A percentile compares a stretch with the other conserved stretches of the same genome.
These are phyloP conservation scores for Phanerochaete carnosa DNA, from an alignment of 768 basidiomycete species.

Conservation along the genomic window DNA sequence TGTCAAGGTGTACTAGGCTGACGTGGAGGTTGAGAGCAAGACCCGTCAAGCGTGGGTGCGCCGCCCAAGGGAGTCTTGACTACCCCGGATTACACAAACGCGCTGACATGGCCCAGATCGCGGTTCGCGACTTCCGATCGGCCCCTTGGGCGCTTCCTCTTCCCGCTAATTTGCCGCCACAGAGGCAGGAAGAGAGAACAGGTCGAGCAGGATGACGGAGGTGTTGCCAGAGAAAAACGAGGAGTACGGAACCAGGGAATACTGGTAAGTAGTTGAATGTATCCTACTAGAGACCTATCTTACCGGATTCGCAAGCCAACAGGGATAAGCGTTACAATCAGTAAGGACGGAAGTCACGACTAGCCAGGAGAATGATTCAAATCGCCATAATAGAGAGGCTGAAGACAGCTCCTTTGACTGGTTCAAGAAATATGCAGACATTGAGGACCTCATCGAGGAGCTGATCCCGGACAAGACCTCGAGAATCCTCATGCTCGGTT, in stretches of 20 bases:
- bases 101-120: background rate
- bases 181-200: background rate
- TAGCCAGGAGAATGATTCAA: background rate
- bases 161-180: background rate
- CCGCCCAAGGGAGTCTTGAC: background rate
- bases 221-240: constrained; percentile 60
- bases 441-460: constrained; percentile 57
- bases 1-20: background rate
- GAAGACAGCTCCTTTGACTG: constrained; percentile 72
- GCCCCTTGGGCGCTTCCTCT: background rate
- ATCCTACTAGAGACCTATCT: background rate
- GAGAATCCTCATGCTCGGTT: constrained; percentile 76
- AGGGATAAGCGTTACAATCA: constrained; percentile 72
- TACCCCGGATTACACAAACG: constrained; percentile 14
- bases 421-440: constrained; percentile 80
- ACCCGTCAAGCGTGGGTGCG: constrained; percentile 1
- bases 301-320: background rate
- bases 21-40: constrained; percentile 14
- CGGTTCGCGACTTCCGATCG: background rate
- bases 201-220: constrained; percentile 6
- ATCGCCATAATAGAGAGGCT: constrained; percentile 42
- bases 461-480: constrained; percentile 60
- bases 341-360: constrained; percentile 35
- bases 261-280: constrained; percentile 47
- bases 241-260: constrained; percentile 63